Evolutionary conservation across 176 grass and related monocot species (phyloP), one percentile per base, ranked within the genome.

Genomic region (Oryza glumipatula): DNA sequence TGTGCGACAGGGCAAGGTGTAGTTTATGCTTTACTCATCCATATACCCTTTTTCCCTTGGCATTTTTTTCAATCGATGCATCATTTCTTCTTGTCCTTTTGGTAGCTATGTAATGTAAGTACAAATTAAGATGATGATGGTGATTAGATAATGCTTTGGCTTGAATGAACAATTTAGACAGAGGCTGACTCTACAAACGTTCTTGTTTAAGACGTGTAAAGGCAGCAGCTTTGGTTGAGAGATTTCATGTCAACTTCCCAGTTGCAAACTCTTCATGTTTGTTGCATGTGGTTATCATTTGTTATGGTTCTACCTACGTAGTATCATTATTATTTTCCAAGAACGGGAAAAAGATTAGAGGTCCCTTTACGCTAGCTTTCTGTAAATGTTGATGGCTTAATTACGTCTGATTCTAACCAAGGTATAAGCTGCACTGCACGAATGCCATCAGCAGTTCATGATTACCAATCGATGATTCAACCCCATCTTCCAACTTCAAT

Each of bases 1-100:
- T 70, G 71, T 52, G 77, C 32, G 84, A 86, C 74, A 90, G 75
- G 60, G 80, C 30, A 21, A 87, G 84, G 84, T 90, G 84, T 90
- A 39, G 84, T 87, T 87, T 89, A 82, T 82, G 80, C 91, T 92
- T 92, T 92, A 92, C 87, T 92, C 91, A 81, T 89, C 47, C 46
- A 35, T 70, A 5, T 13, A 56, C 17, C 7, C 21, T 21, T 44
- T 74, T 67, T 79, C 10, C 32, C 1, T 76, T 66, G 78, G 33
- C 66, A 73, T 73, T 45, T 80, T 80, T 21, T 70, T 67, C 28
- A 23, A 26, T 72, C n/a, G 5, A 0, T 72, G 70, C 78, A 76
- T 81, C 85, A 75, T 87, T 69, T 58, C 44, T 5, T 9, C 32
- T 11, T 58, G 33, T 61, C 64, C 47, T 47, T 47, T 81, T 39